phyloP scores from a whole-genome alignment of 2,329 filamentous ascomycete species.

The Davidsoniella australis region DNA sequence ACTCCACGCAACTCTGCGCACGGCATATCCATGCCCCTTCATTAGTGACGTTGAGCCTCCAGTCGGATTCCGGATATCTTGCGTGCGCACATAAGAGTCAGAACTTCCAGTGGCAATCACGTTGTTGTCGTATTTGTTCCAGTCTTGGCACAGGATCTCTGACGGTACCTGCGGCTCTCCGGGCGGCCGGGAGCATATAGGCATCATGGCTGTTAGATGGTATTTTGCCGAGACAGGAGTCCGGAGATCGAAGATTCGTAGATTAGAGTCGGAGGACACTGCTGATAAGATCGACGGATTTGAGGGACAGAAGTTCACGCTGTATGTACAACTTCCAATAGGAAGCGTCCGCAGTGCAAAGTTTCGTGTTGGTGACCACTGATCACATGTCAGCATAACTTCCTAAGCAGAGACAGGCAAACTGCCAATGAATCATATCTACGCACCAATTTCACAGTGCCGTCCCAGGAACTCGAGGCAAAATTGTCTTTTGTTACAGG shows the following conservation, averaged over 20 bases:
- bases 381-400: neutral
- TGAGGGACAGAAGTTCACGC: conserved; percentile 75
- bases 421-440: neutral
- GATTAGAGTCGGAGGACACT: conserved; percentile 74
- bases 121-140: conserved; percentile 91
- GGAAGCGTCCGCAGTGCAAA: conserved; percentile 72
- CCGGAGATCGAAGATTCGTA: conserved; percentile 82
- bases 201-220: conserved; percentile 67
- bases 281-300: conserved; percentile 72
- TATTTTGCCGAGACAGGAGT: conserved; percentile 75
- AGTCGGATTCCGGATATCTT: conserved; percentile 66
- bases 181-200: conserved; percentile 31
- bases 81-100: conserved; percentile 71
- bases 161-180: conserved; percentile 36
- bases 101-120: conserved; percentile 80
- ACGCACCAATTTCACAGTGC: conserved; percentile 70
- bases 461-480: conserved; percentile 86
- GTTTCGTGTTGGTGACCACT: conserved; percentile 70
- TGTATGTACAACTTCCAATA: conserved; percentile 87
- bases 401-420: neutral
- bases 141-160: conserved; percentile 88
- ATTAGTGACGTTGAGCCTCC: conserved; percentile 58
- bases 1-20: conserved; percentile 75
- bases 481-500: conserved; percentile 82
- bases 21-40: conserved; percentile 78